A percentile compares a stretch with the other conserved stretches of the same genome.
Conservation (phyloP, 148 eudicot species). For the Amaranthus palmeri region DNA sequence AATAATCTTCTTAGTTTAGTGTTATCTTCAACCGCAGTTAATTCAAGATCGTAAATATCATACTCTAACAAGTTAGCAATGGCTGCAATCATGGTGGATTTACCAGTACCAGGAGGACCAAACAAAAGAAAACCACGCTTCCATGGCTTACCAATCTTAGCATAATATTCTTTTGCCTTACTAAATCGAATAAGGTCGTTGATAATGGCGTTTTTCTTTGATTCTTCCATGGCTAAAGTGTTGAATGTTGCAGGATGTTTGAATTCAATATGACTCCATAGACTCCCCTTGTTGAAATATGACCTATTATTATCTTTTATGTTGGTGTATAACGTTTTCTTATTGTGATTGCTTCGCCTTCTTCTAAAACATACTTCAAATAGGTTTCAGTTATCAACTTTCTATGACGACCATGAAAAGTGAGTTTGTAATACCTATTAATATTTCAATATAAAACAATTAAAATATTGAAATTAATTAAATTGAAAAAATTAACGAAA, state of each 20-base stretch:
- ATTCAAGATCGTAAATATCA: conserved; percentile 36
- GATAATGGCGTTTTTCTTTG: conserved; percentile 31
- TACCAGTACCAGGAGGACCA: conserved; percentile 45
- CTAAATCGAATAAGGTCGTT: conserved; percentile 32
- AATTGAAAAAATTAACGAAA: too few relatives aligned
- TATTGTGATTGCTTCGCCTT: too few relatives aligned
- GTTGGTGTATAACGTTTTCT: too few relatives aligned
- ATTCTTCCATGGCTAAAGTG: conserved; percentile 31
- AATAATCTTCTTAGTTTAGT: conserved; percentile 31
- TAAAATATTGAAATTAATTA: too few relatives aligned
- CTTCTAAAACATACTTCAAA: too few relatives aligned
- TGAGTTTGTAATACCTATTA: too few relatives aligned
- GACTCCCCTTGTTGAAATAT: not conserved
- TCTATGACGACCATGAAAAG: too few relatives aligned
- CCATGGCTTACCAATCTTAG: conserved; percentile 37
- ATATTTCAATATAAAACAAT: too few relatives aligned
- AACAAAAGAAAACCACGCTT: conserved; percentile 40
- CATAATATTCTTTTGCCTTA: conserved; percentile 26
- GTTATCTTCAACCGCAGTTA: conserved; percentile 32
- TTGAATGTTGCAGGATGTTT: conserved; percentile 36
- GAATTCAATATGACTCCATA: conserved; percentile 36
- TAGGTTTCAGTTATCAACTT: too few relatives aligned
- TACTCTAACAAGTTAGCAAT: conserved; percentile 35
- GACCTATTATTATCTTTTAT: too few relatives aligned
- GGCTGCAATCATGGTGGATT: conserved; percentile 36